Conservation (phyloP, 2,329 filamentous ascomycete genomes). For the Fusarium tupiense region DNA sequence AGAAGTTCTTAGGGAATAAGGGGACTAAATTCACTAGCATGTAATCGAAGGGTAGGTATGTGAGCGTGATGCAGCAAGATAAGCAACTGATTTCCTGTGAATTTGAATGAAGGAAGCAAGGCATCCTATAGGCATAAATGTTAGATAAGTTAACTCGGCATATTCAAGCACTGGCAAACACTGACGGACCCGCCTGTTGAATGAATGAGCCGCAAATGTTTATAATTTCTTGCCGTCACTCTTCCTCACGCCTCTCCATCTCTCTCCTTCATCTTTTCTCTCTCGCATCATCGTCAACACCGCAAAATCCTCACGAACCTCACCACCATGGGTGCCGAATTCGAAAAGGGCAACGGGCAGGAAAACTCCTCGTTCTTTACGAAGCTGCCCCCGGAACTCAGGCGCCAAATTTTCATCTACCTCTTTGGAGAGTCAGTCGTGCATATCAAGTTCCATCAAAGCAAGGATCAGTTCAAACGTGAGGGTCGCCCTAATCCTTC, state of each 20-base stretch:
- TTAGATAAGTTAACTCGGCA: background rate
- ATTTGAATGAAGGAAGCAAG: background rate
- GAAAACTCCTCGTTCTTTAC: background rate
- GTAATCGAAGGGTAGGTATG: background rate
- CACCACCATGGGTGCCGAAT: background rate
- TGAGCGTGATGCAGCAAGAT: background rate
- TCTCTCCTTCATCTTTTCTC: background rate
- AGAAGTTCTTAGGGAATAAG: background rate
- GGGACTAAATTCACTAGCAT: too few relatives aligned
- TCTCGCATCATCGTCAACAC: background rate
- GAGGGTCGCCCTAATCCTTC: background rate
- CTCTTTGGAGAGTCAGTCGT: background rate
- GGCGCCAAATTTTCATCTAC: background rate
- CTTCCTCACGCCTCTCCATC: background rate
- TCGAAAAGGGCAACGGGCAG: background rate
- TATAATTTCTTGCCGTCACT: background rate
- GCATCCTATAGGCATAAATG: background rate
- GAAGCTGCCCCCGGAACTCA: background rate
- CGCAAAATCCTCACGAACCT: background rate
- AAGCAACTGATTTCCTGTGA: background rate
- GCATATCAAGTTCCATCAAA: background rate
- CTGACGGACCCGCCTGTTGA: background rate
- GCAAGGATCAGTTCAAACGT: background rate
- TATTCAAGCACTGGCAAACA: background rate
- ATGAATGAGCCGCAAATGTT: background rate